phyloP scores from a whole-genome alignment of 2,329 filamentous ascomycete species.

The Dothidotthia symphoricarpi region DNA sequence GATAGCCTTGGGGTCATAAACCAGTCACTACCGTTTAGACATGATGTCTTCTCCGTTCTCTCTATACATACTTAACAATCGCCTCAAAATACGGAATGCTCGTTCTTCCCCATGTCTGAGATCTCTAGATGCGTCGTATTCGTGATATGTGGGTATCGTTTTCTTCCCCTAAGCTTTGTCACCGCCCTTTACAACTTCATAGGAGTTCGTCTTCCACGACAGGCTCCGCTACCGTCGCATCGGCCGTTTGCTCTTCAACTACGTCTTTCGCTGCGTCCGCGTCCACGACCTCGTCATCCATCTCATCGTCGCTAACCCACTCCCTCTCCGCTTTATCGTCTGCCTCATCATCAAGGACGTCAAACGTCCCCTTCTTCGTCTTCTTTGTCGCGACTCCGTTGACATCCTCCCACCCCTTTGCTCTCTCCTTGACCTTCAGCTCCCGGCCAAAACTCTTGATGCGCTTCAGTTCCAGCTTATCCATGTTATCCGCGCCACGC shows the following conservation, averaged over 20 bases:
- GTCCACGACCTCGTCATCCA: constrained; percentile 18
- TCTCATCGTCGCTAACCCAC: constrained; percentile 35
- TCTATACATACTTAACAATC: too few species aligned
- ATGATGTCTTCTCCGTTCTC: too few species aligned
- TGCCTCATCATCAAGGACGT: constrained; percentile 10
- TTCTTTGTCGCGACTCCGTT: constrained; percentile 27
- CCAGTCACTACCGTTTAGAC: too few species aligned
- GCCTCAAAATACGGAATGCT: too few species aligned
- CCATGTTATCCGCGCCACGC: constrained; percentile 54
- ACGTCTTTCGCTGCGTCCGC: constrained; percentile 5
- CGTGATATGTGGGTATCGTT: constrained; percentile 20
- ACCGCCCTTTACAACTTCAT: neutral
- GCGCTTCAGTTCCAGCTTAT: constrained; percentile 57
- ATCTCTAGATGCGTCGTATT: too few species aligned
- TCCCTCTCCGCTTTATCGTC: constrained; percentile 16
- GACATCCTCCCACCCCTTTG: constrained; percentile 43
- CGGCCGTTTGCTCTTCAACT: constrained; percentile 6
- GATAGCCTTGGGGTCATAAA: too few species aligned
- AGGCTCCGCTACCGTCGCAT: constrained; percentile 1
- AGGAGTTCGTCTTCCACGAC: constrained; percentile 30
- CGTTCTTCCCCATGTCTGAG: too few species aligned
- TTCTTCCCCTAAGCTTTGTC: neutral
- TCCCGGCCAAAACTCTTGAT: constrained; percentile 52
- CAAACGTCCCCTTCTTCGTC: constrained; percentile 21
- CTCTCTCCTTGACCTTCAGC: constrained; percentile 51